Conservation (phyloP, 306 rosid species). For the Cucurbita ficifolia region DNA sequence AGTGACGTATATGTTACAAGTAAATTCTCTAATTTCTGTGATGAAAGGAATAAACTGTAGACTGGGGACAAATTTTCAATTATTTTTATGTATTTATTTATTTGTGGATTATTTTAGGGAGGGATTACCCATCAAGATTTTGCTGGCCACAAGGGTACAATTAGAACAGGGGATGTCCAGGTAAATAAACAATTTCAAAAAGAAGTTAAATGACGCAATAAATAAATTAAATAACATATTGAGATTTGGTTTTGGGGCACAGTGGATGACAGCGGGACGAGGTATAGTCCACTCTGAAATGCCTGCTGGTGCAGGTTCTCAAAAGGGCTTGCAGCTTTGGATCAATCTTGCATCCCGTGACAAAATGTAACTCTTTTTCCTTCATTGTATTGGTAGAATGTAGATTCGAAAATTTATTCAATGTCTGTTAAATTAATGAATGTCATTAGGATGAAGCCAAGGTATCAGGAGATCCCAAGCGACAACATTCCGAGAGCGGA, state of each 20-base stretch:
- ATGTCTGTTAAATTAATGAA: not conserved
- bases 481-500: slow-evolving; percentile 46
- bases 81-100: not conserved
- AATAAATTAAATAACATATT: not conserved
- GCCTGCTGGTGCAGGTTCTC: slow-evolving; percentile 69
- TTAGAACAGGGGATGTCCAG: slow-evolving; percentile 78
- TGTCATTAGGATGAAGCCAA: slow-evolving; percentile 63
- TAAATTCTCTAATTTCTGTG: not conserved
- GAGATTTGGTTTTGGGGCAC: slow-evolving; percentile 1
- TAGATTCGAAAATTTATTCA: not conserved
- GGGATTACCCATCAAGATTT: slow-evolving; percentile 91
- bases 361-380: slow-evolving; percentile 41
- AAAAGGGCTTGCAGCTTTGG: slow-evolving; percentile 85
- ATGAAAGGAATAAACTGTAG: not conserved
- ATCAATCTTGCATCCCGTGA: slow-evolving; percentile 61
- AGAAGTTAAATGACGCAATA: not conserved
- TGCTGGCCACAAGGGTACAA: slow-evolving; percentile 89
- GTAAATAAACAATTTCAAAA: slow-evolving; percentile 13
- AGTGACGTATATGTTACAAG: slow-evolving; percentile 23
- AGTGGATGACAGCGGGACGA: slow-evolving; percentile 99
- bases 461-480: slow-evolving; percentile 60
- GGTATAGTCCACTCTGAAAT: slow-evolving; percentile 95
- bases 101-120: slow-evolving; percentile 40
- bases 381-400: not conserved
- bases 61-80: not conserved